A percentile compares a stretch with the other conserved stretches of the same genome.
These are phyloP conservation scores for Bjerkandera adusta DNA, from an alignment of 1,284 basidiomycete species.

Conservation along the genomic window DNA sequence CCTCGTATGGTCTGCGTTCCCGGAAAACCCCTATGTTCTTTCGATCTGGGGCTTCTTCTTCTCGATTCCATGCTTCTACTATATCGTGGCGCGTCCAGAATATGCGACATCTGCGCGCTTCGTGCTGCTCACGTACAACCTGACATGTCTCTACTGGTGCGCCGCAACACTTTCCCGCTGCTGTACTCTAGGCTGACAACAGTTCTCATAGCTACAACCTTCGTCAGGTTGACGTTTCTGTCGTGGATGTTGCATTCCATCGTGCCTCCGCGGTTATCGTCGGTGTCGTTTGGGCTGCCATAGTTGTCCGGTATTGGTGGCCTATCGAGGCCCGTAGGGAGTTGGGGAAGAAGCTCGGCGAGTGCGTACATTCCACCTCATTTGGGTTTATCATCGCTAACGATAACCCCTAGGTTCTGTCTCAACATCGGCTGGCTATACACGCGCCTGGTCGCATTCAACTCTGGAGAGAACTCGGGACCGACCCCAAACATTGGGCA, in stretches of 20 bases:
- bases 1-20: conserved; percentile 69
- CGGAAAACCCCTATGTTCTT: conserved; percentile 72
- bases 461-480: conserved; percentile 48
- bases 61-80: conserved; percentile 93
- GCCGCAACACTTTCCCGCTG: conserved; percentile 24
- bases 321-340: conserved; percentile 91
- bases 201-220: conserved; percentile 71
- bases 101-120: conserved; percentile 84
- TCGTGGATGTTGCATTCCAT: conserved; percentile 71
- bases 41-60: conserved; percentile 88
- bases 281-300: conserved; percentile 87
- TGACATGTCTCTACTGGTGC: conserved; percentile 86
- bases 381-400: conserved; percentile 2
- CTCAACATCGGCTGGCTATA: conserved; percentile 85
- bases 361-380: conserved; percentile 49
- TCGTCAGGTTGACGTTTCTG: conserved; percentile 67
- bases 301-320: conserved; percentile 93
- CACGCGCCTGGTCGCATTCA: conserved; percentile 74
- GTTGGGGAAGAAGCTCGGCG: conserved; percentile 80
- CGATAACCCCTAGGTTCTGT: conserved; percentile 56
- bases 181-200: neutral
- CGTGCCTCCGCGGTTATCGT: conserved; percentile 82
- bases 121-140: conserved; percentile 87
- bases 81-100: conserved; percentile 78
- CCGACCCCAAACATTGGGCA: conserved; percentile 16